Conservation (phyloP, 495 filamentous ascomycete species). For the Paragyromitra xinjiangensis region DNA sequence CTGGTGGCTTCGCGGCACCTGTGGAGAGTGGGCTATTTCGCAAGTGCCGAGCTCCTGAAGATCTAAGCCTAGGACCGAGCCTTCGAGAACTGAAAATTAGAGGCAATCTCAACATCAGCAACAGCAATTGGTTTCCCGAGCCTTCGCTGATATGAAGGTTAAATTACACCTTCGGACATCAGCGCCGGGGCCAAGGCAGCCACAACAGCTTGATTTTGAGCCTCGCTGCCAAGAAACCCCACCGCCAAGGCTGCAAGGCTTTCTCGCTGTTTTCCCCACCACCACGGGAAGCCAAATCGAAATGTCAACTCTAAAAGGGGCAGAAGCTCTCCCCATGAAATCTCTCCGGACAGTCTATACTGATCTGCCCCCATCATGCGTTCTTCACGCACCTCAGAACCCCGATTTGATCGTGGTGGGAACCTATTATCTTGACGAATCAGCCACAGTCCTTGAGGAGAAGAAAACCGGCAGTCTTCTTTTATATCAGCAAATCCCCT, state of each 20-base stretch:
- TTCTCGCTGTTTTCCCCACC: not conserved
- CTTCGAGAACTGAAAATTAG: constrained; percentile 11
- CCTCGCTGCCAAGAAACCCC: constrained; percentile 26
- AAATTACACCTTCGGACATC: constrained; percentile 6
- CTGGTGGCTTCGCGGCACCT: not conserved
- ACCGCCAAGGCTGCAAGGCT: constrained; percentile 16
- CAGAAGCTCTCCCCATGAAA: not conserved
- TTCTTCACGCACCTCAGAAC: constrained; percentile 76
- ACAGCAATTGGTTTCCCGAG: constrained; percentile 17
- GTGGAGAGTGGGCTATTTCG: not conserved
- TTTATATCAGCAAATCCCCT: constrained; percentile 63
- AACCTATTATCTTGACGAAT: constrained; percentile 75
- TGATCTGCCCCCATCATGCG: constrained; percentile 78
- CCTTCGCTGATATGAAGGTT: constrained; percentile 6
- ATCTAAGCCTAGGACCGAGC: constrained; percentile 4
- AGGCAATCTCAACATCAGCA: constrained; percentile 19
- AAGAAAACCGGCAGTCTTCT: constrained; percentile 76
- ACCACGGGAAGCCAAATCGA: not conserved
- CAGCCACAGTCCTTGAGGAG: constrained; percentile 51
- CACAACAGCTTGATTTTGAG: constrained; percentile 21
- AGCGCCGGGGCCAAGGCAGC: not conserved
- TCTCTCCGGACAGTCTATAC: constrained; percentile 36
- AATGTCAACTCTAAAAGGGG: constrained; percentile 1
- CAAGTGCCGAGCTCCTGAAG: constrained; percentile 2
- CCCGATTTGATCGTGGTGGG: constrained; percentile 80